Evolutionary conservation across 345 rosid genomes (phyloP).

Genomic region (Salix udensis): DNA sequence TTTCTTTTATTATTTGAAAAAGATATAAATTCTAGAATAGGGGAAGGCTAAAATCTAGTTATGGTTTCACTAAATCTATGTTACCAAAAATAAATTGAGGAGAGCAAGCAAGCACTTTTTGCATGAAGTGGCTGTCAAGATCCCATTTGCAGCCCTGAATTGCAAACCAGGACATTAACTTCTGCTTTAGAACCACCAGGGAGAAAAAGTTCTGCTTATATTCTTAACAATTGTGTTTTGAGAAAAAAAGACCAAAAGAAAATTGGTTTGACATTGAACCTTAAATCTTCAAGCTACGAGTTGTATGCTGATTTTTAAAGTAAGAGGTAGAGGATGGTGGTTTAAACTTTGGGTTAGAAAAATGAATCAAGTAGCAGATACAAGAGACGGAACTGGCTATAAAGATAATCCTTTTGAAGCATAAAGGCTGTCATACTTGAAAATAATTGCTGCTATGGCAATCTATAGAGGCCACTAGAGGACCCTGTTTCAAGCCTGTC

Average conservation of each 20-base stretch:
- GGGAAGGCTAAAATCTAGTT: background rate
- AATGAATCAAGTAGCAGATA: background rate
- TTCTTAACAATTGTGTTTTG: background rate
- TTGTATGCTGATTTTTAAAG: background rate
- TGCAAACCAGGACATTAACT: background rate
- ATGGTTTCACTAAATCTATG: background rate
- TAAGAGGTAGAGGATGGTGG: background rate
- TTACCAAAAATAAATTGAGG: background rate
- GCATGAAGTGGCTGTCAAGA: background rate
- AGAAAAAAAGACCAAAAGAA: background rate
- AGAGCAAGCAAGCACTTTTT: background rate
- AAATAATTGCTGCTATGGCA: background rate
- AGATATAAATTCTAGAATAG: background rate
- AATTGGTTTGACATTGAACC: background rate
- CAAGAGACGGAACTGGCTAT: background rate
- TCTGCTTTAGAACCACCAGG: background rate
- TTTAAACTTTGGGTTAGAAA: background rate
- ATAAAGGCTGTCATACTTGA: background rate
- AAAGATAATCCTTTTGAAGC: background rate
- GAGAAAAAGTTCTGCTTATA: background rate
- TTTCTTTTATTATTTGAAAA: background rate
- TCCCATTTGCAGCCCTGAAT: background rate
- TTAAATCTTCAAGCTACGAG: background rate
- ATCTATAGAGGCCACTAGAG: background rate
- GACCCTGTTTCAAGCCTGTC: background rate